Base-by-base conservation (phyloP, 1,284 basidiomycete species). In the Cutaneotrichosporon spelunceum region DNA sequence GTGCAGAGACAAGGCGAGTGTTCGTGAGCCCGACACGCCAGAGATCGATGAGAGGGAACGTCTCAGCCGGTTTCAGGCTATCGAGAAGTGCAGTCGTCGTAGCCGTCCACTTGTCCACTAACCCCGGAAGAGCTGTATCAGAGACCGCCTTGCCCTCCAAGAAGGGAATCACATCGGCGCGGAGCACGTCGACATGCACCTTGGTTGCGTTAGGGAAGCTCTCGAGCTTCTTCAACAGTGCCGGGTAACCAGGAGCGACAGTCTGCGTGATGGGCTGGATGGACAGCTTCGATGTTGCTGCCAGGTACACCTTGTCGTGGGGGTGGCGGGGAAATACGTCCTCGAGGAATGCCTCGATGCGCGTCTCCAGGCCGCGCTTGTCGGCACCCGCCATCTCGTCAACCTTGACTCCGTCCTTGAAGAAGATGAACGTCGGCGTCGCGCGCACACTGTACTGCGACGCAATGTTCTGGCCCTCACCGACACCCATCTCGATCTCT, bases 361-460 rank as follows among this genome's bases (percentile, higher is more conserved):
- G 67, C 27, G 19, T 42, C 56, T 77, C 76, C 30, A 77, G 66
- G 13, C 69, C 72, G 27, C 67, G 63, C 62, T 77, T 77, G 56
- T 65, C 67, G 1, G 86, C 88, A 0, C 91, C 91, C 69, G 85
- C 87, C 66, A 94, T 65, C 73, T 92, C 89, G 54, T 86, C 81
- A 10, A 88, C 88, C 84, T 90, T 89, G 66, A 84, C 82, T 1
- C 88, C 89, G 63, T 89, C 82, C 66, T 87, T 74, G 80, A 91
- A 93, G 79, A 90, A 91, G 56, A 89, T 81, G 74, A 93, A 93
- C 4, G 91, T 93, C 4, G 92, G 91, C 1, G 90, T 93, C 0
- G 83, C 90, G n/a, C 83, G 76, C 1, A 95, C 85, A 4, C 84
- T 81, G 79, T 85, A 89, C 70, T 88, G 81, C 0, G 79, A 71